Conservation (phyloP, 306 rosid species). For the Vigna hirtella region DNA sequence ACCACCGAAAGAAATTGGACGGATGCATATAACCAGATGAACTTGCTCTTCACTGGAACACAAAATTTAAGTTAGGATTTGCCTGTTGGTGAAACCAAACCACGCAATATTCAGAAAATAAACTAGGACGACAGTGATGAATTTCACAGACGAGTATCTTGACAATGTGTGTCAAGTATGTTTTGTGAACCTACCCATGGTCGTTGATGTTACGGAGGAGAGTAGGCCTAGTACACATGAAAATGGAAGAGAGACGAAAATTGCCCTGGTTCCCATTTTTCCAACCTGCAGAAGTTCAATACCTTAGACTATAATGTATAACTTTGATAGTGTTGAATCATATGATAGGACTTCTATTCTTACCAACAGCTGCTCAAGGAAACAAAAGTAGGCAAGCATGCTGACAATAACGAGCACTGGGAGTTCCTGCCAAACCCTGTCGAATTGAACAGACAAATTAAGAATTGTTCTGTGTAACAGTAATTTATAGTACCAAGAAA, state of each 20-base stretch:
- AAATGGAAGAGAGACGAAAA: constrained; percentile 90
- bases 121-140: background rate
- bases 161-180: constrained; percentile 17
- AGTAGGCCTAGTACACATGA: constrained; percentile 92
- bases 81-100: constrained; percentile 1
- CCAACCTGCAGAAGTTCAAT: constrained; percentile 66
- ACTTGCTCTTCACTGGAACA: constrained; percentile 76
- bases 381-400: constrained; percentile 97
- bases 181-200: constrained; percentile 78
- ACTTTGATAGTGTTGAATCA: constrained; percentile 23
- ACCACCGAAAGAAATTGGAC: constrained; percentile 84
- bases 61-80: constrained; percentile 32
- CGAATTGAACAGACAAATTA: constrained; percentile 38
- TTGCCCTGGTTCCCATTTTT: constrained; percentile 80
- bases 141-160: constrained; percentile 32
- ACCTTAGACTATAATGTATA: constrained; percentile 29
- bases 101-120: background rate
- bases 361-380: constrained; percentile 96
- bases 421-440: constrained; percentile 96
- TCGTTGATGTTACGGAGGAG: constrained; percentile 87
- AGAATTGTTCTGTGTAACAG: constrained; percentile 16
- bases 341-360: constrained; percentile 35
- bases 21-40: constrained; percentile 85
- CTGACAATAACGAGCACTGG: constrained; percentile 96
- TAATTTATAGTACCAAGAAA: background rate